Evolutionary conservation across 371 early-diverging fungal species (phyloP).

Genomic region (Saksenaea vasiformis): DNA sequence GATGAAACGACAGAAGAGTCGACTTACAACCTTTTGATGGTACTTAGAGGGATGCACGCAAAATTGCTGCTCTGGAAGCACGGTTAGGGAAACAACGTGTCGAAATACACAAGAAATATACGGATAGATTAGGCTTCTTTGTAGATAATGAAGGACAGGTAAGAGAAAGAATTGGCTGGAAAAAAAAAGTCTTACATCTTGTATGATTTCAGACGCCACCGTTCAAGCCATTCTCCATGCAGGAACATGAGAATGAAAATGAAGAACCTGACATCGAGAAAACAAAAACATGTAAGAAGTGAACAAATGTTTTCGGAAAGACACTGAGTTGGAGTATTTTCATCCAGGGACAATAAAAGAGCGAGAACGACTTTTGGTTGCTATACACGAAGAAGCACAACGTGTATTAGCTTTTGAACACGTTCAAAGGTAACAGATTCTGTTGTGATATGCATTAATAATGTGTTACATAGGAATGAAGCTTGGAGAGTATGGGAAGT

Average conservation of each 20-base stretch:
- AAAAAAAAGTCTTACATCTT: background rate
- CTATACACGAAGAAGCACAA: conserved; percentile 31
- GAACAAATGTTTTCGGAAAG: background rate
- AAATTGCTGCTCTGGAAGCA: conserved; percentile 5
- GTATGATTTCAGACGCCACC: background rate
- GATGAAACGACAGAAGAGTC: background rate
- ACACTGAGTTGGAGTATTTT: background rate
- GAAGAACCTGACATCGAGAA: background rate
- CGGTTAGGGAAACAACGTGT: conserved; percentile 1
- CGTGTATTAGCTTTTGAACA: conserved; percentile 18
- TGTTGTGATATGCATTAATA: background rate
- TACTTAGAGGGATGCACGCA: conserved; percentile 6
- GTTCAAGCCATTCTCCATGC: background rate
- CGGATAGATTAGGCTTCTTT: conserved; percentile 12
- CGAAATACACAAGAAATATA: conserved; percentile 11
- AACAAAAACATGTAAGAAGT: background rate
- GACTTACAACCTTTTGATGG: background rate
- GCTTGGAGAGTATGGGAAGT: conserved; percentile 44
- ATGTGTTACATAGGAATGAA: conserved; percentile 20
- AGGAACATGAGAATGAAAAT: background rate
- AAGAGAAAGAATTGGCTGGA: background rate
- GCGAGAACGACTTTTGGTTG: conserved; percentile 24
- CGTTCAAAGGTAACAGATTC: conserved; percentile 22
- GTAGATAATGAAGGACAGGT: conserved; percentile 18
- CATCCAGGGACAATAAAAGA: conserved; percentile 29